These are phyloP conservation scores for Isochrysis galbana DNA, from an alignment of 78 protist genomes.

Conservation along the genomic window DNA sequence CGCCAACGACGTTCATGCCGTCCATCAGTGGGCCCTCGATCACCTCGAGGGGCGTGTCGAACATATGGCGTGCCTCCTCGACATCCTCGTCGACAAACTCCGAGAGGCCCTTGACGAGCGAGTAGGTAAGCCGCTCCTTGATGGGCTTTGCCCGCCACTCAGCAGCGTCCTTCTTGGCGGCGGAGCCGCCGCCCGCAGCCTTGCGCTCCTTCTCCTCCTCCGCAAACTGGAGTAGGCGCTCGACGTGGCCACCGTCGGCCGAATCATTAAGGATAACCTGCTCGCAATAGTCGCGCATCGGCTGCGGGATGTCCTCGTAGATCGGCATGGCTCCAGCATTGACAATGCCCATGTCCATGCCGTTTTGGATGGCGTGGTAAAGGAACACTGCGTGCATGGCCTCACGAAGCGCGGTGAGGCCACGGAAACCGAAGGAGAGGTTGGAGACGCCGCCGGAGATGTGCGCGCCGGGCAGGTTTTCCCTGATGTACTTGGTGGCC, in stretches of 20 bases:
- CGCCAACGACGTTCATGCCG: conserved; percentile 97
- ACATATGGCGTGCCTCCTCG: conserved; percentile 85
- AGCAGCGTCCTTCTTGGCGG: conserved; percentile 14
- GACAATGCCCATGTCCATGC: conserved; percentile 98
- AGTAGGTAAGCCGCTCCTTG: conserved; percentile 77
- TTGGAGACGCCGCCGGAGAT: conserved; percentile 97
- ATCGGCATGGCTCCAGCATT: conserved; percentile 94
- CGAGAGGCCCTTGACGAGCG: conserved; percentile 93
- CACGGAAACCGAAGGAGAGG: conserved; percentile 98
- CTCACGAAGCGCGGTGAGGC: conserved; percentile 87
- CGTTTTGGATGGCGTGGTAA: conserved; percentile 64
- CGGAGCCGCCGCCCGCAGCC: conserved; percentile 45
- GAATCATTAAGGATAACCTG: conserved; percentile 65
- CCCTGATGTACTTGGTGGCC: conserved; percentile 70
- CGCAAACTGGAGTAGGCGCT: conserved; percentile 30
- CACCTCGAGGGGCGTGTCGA: conserved; percentile 15
- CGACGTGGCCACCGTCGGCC: conserved; percentile 34
- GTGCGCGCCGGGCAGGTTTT: conserved; percentile 66
- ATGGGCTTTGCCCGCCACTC: conserved; percentile 89
- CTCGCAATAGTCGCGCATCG: conserved; percentile 46
- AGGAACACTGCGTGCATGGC: conserved; percentile 95
- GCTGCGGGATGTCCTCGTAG: conserved; percentile 83
- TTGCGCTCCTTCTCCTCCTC: conserved; percentile 27
- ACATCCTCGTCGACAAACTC: conserved; percentile 84
- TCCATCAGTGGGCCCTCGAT: conserved; percentile 97